These are phyloP conservation scores for Jamesozyma jinghongensis DNA, from an alignment of 805 yeast genomes.

Conservation along the genomic window DNA sequence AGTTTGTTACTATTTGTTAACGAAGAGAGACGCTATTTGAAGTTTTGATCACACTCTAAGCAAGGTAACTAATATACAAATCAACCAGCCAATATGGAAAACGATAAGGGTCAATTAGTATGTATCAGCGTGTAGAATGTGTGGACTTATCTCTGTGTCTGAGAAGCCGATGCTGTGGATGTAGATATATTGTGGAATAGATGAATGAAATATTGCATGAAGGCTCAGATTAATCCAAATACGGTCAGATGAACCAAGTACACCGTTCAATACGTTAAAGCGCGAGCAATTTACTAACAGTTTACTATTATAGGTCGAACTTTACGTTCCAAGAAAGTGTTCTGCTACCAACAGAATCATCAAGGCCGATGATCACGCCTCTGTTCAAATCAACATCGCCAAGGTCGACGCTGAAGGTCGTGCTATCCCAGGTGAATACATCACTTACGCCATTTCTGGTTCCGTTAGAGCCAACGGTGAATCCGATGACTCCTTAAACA, in stretches of 20 bases:
- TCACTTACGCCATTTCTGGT: constrained; percentile 95
- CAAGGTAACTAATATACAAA: constrained; percentile 4
- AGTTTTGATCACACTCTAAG: background rate
- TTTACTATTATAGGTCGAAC: constrained; percentile 66
- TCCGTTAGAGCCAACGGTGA: constrained; percentile 98
- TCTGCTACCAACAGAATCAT: constrained; percentile 99
- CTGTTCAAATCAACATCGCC: constrained; percentile 97
- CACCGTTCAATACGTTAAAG: background rate
- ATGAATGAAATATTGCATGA: background rate
- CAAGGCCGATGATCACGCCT: constrained; percentile 99
- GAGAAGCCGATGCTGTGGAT: no score
- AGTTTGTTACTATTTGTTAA: background rate
- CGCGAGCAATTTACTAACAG: background rate
- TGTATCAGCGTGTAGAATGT: constrained; percentile 32
- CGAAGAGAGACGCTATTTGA: constrained; percentile 18
- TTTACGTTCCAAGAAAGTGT: constrained; percentile 99
- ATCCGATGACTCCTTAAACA: constrained; percentile 98
- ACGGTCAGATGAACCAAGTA: background rate
- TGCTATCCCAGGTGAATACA: constrained; percentile 80
- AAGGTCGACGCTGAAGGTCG: constrained; percentile 96
- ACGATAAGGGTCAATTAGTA: constrained; percentile 99
- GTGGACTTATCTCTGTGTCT: background rate
- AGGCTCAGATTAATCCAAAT: background rate
- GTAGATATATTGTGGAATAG: no score
- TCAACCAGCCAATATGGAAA: constrained; percentile 75